Base-by-base conservation (phyloP, 2,329 filamentous ascomycete species). In the Cercospora canescens region DNA sequence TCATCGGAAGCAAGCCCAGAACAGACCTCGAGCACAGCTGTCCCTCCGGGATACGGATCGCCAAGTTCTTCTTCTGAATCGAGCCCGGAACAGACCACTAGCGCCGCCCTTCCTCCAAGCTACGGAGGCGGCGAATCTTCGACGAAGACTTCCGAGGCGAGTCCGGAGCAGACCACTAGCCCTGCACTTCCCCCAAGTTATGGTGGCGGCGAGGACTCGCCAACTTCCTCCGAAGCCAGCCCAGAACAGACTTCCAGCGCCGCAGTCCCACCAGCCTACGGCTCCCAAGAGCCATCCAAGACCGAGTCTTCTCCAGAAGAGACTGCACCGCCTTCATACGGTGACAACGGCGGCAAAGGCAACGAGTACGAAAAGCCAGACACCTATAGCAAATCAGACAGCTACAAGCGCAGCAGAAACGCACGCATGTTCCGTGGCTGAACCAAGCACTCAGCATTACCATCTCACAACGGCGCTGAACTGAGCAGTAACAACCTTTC, bases 1-100 rank as follows among this genome's bases (percentile, higher is more conserved):
- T 62, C 60, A 6, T 62, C 60, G 16, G 60, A 41, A 35, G 60
- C 41, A 12, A 55, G 45, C 32, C 60, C 60, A 28, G 28, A 35
- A 28, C 8, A 34, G 34, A 35, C 59, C 7, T 52, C 41, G 18
- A 62, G 28, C 28, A 26, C 45, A n/a, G 41, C 32, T 3, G 45
- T 34, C 8, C 32, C 50, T 16, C 60, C 60, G 8, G 60, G 30
- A 41, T 62, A 62, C 18, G 60, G 48, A 6, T 21, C 28, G 18
- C 32, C 60, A 30, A 48, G 26, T 30, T 56, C 52, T 35, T 35
- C 52, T 16, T 56, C 52, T 21, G 41, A 48, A 48, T 12, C 21
- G 3, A 48, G 41, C 14, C 41, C 41, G 8, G 41, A 18, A 18
- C 41, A 48, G 18, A 48, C 41, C 41, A 48, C 41, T 3, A 18